Evolutionary conservation across 495 filamentous ascomycete species (phyloP).

Genomic region (Podospora pseudocomata): DNA sequence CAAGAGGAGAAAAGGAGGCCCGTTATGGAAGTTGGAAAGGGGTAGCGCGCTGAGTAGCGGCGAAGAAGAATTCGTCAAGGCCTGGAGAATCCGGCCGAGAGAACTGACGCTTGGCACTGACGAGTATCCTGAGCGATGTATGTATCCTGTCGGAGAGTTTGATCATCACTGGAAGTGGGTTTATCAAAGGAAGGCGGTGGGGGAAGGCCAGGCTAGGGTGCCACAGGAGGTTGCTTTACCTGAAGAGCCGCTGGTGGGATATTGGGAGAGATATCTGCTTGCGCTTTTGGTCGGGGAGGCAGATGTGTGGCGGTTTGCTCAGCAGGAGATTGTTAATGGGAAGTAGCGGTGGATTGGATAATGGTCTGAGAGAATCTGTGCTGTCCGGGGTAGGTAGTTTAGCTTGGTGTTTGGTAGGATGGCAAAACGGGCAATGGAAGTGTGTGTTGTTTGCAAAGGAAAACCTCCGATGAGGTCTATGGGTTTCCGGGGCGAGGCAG

Average conservation of each 20-base stretch:
- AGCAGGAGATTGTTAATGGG: not conserved
- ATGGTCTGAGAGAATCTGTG: too few species aligned
- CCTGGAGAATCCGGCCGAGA: constrained; percentile 4
- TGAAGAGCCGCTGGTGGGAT: constrained; percentile 34
- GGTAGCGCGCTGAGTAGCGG: not conserved
- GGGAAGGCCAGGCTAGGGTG: constrained; percentile 16
- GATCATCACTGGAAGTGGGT: constrained; percentile 32
- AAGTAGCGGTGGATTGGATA: not conserved
- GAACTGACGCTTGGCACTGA: constrained; percentile 7
- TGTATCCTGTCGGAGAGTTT: constrained; percentile 26
- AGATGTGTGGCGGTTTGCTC: constrained; percentile 32
- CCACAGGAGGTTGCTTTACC: constrained; percentile 23
- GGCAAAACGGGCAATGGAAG: too few species aligned
- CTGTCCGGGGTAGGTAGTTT: too few species aligned
- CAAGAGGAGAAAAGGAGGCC: constrained; percentile 1
- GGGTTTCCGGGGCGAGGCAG: too few species aligned
- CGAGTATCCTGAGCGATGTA: constrained; percentile 19
- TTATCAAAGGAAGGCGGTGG: constrained; percentile 17
- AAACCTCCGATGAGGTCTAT: too few species aligned
- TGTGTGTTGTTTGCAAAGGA: too few species aligned
- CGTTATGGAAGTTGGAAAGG: constrained; percentile 25
- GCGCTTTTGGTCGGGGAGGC: constrained; percentile 21
- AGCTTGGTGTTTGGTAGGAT: too few species aligned
- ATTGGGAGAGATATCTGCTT: constrained; percentile 33
- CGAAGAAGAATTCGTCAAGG: constrained; percentile 3